Conservation (phyloP, 495 filamentous ascomycete species). For the Tuber umbilicatum region DNA sequence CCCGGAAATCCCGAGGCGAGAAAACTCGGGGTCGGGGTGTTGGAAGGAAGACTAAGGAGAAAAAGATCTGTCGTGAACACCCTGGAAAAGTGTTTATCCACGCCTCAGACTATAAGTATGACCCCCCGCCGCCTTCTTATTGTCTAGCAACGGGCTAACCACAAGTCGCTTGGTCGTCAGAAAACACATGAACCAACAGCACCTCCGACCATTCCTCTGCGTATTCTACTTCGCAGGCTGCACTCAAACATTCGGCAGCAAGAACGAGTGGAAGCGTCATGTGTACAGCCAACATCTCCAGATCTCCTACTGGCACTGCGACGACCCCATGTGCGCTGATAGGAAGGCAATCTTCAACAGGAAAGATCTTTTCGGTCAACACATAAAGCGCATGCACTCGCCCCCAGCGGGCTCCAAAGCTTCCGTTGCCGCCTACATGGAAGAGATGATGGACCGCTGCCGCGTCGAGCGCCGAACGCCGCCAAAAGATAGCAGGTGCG, state of each 20-base stretch:
- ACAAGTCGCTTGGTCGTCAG: conserved; percentile 44
- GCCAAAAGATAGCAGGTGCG: conserved; percentile 59
- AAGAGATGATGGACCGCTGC: conserved; percentile 47
- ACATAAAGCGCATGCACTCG: conserved; percentile 86
- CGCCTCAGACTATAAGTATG: conserved; percentile 30
- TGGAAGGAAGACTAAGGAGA: conserved; percentile 27
- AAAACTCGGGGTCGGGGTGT: conserved; percentile 10
- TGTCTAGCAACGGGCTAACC: conserved; percentile 23
- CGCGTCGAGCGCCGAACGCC: conserved; percentile 54
- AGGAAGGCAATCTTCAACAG: conserved; percentile 71
- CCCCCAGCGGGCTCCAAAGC: conserved; percentile 49
- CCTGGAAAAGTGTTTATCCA: conserved; percentile 20
- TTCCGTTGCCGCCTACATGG: conserved; percentile 47
- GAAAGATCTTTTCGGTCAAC: conserved; percentile 89
- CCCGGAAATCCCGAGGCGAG: not conserved
- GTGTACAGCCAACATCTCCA: conserved; percentile 74
- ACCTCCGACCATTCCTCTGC: conserved; percentile 67
- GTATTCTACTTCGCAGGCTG: conserved; percentile 81
- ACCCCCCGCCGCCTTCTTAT: not conserved
- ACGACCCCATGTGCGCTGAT: conserved; percentile 56
- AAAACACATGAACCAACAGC: conserved; percentile 50
- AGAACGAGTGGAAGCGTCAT: conserved; percentile 97
- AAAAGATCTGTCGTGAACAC: conserved; percentile 12
- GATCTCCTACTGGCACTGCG: conserved; percentile 73
- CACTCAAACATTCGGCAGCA: conserved; percentile 73